Conservation (phyloP, 352 stramenopile species). For the Globisporangium yorkense region DNA sequence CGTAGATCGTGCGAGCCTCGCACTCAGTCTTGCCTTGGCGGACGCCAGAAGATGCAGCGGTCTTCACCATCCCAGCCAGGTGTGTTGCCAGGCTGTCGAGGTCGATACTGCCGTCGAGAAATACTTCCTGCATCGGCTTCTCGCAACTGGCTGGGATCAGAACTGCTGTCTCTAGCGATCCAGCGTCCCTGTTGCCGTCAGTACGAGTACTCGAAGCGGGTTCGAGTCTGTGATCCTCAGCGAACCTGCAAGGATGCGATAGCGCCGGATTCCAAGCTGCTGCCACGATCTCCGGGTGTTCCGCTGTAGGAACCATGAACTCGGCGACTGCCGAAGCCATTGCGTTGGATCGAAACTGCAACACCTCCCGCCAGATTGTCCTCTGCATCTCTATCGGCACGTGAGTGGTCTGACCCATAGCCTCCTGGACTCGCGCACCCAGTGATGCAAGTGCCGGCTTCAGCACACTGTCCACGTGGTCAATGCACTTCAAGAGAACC, state of each 20-base stretch:
- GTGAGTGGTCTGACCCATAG: not conserved
- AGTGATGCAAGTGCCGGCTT: conserved; percentile 2
- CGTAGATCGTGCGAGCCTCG: not conserved
- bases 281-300: not conserved
- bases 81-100: not conserved
- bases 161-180: conserved; percentile 16
- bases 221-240: not conserved
- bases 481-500: conserved; percentile 4
- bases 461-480: conserved; percentile 1
- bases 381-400: not conserved
- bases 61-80: conserved; percentile 8
- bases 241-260: not conserved
- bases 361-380: conserved; percentile 2
- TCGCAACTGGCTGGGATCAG: conserved; percentile 21
- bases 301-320: too few relatives aligned
- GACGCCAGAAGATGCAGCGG: not conserved
- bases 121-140: conserved; percentile 29
- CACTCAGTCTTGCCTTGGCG: not conserved
- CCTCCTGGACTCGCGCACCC: not conserved
- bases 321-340: not conserved
- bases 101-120: conserved; percentile 13
- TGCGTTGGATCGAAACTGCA: not conserved
- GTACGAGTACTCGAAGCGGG: not conserved
- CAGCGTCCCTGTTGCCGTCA: not conserved
- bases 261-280: not conserved